Conservation (phyloP, 768 basidiomycete genomes). For the Hysterangium stoloniferum region DNA sequence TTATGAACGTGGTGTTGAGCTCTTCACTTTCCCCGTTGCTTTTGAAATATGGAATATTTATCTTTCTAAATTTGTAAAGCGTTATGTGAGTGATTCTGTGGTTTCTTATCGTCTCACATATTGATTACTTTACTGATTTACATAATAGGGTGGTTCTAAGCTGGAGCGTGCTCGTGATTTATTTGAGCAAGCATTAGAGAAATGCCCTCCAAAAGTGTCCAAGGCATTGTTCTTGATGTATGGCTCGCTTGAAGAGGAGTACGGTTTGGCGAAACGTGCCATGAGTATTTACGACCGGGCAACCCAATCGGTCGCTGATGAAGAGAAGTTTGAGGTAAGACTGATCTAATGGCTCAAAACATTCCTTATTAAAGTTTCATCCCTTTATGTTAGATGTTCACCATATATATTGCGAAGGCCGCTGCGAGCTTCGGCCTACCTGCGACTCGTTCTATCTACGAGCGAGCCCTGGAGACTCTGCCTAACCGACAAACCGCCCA, state of each 20-base stretch:
- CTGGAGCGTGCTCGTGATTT: conserved; percentile 94
- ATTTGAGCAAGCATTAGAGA: conserved; percentile 95
- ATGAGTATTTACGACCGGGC: conserved; percentile 97
- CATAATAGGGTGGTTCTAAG: conserved; percentile 78
- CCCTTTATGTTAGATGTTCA: conserved; percentile 65
- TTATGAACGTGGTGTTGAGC: conserved; percentile 93
- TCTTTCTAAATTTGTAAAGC: conserved; percentile 91
- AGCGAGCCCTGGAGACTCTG: conserved; percentile 86
- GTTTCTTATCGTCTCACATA: not conserved
- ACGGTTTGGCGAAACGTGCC: conserved; percentile 89
- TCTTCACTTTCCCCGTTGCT: conserved; percentile 96
- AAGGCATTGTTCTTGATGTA: conserved; percentile 96
- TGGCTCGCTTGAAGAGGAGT: conserved; percentile 90
- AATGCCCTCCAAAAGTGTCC: conserved; percentile 91
- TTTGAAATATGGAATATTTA: conserved; percentile 99
- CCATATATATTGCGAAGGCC: conserved; percentile 95
- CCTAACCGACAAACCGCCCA: conserved; percentile 93
- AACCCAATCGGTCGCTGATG: conserved; percentile 73
- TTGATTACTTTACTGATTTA: too few relatives aligned
- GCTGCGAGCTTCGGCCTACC: conserved; percentile 93
- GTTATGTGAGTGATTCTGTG: conserved; percentile 62
- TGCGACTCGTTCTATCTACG: conserved; percentile 93
- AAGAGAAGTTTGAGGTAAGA: conserved; percentile 90
- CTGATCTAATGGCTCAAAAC: not conserved
- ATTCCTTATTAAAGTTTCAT: conserved; percentile 4